These are phyloP conservation scores for Neurospora africana DNA, from an alignment of 495 filamentous ascomycete genomes.

Conservation along the genomic window DNA sequence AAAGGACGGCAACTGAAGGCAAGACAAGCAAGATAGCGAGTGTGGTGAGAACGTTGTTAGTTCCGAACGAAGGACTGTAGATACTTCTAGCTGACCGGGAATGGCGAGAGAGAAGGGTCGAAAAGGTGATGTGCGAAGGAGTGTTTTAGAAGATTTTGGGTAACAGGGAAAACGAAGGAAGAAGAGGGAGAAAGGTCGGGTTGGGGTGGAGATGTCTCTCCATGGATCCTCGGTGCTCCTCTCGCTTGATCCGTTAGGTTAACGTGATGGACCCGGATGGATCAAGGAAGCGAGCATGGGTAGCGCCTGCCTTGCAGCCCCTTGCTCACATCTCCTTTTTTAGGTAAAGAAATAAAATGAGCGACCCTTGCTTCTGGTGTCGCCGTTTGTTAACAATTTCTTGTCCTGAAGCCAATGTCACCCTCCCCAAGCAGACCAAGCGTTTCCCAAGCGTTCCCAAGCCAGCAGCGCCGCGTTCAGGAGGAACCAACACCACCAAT, in stretches of 20 bases:
- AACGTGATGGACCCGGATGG: background rate
- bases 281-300: slow-evolving; percentile 1
- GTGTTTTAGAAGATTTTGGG: background rate
- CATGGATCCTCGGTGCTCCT: background rate
- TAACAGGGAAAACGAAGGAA: background rate
- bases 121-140: background rate
- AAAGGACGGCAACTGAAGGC: background rate
- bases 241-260: background rate
- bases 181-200: background rate
- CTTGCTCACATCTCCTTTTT: background rate
- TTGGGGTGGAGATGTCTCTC: background rate
- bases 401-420: background rate
- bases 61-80: background rate
- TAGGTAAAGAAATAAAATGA: background rate
- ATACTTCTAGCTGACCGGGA: background rate
- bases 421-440: background rate
- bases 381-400: background rate
- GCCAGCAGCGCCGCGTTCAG: background rate
- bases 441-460: background rate
- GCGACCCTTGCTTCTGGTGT: background rate
- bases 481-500: background rate
- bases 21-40: background rate
- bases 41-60: background rate
- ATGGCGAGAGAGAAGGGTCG: background rate
- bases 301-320: background rate